Conservation (phyloP, 2,329 filamentous ascomycete genomes). For the Phymatotrichopsis omnivora region DNA sequence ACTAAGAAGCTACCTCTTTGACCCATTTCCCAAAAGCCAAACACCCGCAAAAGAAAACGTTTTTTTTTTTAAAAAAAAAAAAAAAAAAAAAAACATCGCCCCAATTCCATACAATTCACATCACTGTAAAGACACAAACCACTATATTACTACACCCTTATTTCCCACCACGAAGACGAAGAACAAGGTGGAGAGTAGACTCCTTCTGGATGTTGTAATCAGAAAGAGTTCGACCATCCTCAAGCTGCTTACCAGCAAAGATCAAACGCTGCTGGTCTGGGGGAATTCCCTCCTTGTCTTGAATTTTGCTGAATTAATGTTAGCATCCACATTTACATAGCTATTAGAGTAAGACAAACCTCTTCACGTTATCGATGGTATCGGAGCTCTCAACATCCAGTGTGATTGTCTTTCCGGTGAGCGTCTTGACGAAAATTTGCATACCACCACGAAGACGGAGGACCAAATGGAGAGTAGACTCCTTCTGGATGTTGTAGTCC, state of each 20-base stretch:
- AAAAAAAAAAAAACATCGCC: constrained; percentile 14
- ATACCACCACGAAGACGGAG: constrained; percentile 74
- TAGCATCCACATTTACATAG: too few relatives aligned
- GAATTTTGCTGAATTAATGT: too few relatives aligned
- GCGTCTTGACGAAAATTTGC: constrained; percentile 76
- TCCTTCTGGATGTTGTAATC: constrained; percentile 99
- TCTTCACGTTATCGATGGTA: constrained; percentile 61
- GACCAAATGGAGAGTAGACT: constrained; percentile 70
- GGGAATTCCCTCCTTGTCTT: constrained; percentile 72
- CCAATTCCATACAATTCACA: too few relatives aligned
- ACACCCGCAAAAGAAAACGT: too few relatives aligned
- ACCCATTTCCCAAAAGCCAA: constrained; percentile 14
- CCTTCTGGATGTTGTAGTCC: constrained; percentile 97
- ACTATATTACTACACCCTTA: constrained; percentile 32
- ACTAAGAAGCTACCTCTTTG: too few relatives aligned
- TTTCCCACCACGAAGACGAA: constrained; percentile 94
- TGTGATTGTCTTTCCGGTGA: constrained; percentile 65
- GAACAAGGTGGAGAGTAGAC: constrained; percentile 95
- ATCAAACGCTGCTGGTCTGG: constrained; percentile 62
- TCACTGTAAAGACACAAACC: constrained; percentile 8
- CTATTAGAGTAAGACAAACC: too few relatives aligned
- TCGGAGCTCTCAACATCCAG: constrained; percentile 58
- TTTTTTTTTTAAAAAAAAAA: constrained; percentile 12
- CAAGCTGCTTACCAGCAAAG: constrained; percentile 65
- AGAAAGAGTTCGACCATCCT: constrained; percentile 79